Evolutionary conservation across 1,139 yeast species (phyloP), one percentile per base, ranked within the genome.

Genomic region (Yamadazyma aaseri): DNA sequence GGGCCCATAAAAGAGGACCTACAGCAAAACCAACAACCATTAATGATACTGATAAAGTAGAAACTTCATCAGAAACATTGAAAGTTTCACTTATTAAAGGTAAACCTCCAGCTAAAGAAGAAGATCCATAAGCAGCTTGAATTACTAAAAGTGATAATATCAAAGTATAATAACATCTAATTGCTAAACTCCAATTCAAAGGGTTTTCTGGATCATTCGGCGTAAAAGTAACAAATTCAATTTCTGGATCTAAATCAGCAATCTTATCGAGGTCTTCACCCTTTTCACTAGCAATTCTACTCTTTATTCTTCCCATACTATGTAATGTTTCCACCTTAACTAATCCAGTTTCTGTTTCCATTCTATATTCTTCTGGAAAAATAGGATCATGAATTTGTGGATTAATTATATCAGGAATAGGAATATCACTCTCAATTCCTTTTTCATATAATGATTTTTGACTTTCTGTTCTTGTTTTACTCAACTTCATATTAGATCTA

Each of bases 1-100:
- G 96, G 10, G 96, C 87, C 95, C 96, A 89, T 17, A 87, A 49
- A 41, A 89, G 65, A 1, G 96, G 96, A 26, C 97, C 97, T 16
- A 87, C 74, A 14, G 90, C 75, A 52, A 87, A 89, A 3, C 96
- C 97, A 25, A 86, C 56, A 32, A 89, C 96, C 95, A 87, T 86
- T 23, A 87, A 65, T 1, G 96, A 86, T 43, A 86, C 86, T 0
- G 90, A 66, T 44, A 87, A 66, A 26, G 79, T 82, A 8, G 96
- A 79, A 17, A 87, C 96, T 60, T 86, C 96, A 4, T 70, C 58
- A 5, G 86, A 75, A 10, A 86, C 95, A 39, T 77, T 63, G 53
- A 73, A 86, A 46, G 76, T 70, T 7, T 81, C 77, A 40, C 67
- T 66, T 42, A 86, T 79, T 15, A 85, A 67, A 20, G 73, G 73